Evolutionary conservation across 2,329 filamentous ascomycete species (phyloP), one percentile per base, ranked within the genome.

Genomic region (Exophiala oligosperma): DNA sequence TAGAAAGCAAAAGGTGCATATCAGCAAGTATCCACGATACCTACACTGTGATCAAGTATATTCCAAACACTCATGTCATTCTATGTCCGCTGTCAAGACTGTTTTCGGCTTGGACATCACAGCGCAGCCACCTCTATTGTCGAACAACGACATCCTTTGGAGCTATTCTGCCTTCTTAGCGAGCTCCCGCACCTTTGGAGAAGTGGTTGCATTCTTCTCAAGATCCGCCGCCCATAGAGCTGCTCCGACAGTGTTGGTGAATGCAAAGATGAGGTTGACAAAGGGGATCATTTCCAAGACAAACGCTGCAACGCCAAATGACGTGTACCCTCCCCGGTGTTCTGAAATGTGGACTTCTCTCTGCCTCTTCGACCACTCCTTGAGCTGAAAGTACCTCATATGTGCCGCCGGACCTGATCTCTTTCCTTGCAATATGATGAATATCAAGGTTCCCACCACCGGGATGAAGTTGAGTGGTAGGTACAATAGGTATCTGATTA

Each of bases 171-270:
- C 69, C 58, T 70, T 73, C 62, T 68, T 70, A 7, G 64, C 66
- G 57, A 71, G 59, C 41, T 72, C 70, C 28, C 65, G 61, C 43
- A 72, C 60, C 7, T 57, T 61, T 28, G 71, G 64, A 29, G 70
- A 66, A 26, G 70, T 72, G 2, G 57, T 65, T 37, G 65, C 64
- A 63, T 60, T 67, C 56, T 73, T 76, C 72, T 95, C 91, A 58
- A 95, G 84, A 72, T 95, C 92, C 17, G 91, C 90, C 41, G 93
- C 92, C 92, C 92, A 97, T n/a, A 97, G 77, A 6, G 93, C 93
- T 54, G 92, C 93, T 6, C 92, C 93, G 58, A 96, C 91, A 1
- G 90, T 89, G 72, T 96, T 97, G 14, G 92, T 96, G 72, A 95
- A 97, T 0, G 89, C 83, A 69, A 96, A 96, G 60, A 93, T 81